phyloP scores from a whole-genome alignment of 768 basidiomycete species.

The Lactarius sp. region DNA sequence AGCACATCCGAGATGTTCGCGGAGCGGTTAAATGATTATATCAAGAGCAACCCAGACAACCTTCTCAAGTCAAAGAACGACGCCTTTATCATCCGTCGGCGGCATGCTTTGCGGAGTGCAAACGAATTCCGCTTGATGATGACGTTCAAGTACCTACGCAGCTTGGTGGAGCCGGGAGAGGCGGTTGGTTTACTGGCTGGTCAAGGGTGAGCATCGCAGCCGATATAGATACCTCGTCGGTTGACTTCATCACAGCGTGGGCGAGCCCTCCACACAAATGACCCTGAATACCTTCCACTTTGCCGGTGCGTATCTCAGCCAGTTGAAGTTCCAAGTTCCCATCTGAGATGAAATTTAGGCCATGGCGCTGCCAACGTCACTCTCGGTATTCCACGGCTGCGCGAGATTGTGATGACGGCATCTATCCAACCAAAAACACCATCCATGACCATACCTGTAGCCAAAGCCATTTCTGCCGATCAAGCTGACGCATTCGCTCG shows the following conservation, averaged over 20 bases:
- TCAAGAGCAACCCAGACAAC: slow-evolving; percentile 63
- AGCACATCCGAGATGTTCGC: slow-evolving; percentile 93
- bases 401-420: slow-evolving; percentile 99
- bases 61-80: slow-evolving; percentile 43
- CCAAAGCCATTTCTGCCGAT: slow-evolving; percentile 43
- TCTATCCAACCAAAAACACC: slow-evolving; percentile 95
- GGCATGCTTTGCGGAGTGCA: slow-evolving; percentile 43
- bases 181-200: slow-evolving; percentile 97
- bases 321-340: slow-evolving; percentile 13
- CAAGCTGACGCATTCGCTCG: slow-evolving; percentile 82
- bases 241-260: slow-evolving; percentile 54
- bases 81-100: slow-evolving; percentile 40
- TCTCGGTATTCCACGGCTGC: slow-evolving; percentile 94
- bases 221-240: not conserved
- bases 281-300: slow-evolving; percentile 99
- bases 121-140: slow-evolving; percentile 75
- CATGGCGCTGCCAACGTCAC: slow-evolving; percentile 99
- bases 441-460: slow-evolving; percentile 85
- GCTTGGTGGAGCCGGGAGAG: slow-evolving; percentile 94
- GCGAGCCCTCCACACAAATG: slow-evolving; percentile 99
- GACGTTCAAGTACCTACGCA: slow-evolving; percentile 89
- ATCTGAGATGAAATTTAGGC: slow-evolving; percentile 43
- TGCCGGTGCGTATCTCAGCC: slow-evolving; percentile 56
- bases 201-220: slow-evolving; percentile 65
- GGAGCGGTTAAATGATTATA: slow-evolving; percentile 68